phyloP scores from a whole-genome alignment of 2,329 filamentous ascomycete species.

The Coniochaeta hoffmannii region DNA sequence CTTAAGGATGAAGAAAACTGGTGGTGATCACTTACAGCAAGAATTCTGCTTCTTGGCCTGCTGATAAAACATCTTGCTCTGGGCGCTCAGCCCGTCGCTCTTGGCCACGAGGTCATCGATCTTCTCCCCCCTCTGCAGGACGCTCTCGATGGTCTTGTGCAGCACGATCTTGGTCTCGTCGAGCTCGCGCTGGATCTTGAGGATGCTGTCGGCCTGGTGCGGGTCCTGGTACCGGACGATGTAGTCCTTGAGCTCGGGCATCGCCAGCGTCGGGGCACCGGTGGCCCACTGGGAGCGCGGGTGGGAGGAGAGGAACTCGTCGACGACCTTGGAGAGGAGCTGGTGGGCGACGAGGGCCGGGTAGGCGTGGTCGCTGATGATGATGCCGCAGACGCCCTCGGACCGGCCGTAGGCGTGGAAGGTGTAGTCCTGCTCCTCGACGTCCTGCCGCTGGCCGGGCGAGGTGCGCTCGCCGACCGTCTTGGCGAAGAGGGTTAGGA shows the following conservation, averaged over 20 bases:
- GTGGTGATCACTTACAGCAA: conserved; percentile 55
- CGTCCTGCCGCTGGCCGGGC: conserved; percentile 70
- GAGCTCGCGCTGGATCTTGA: conserved; percentile 90
- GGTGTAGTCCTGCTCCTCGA: conserved; percentile 71
- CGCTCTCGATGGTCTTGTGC: conserved; percentile 89
- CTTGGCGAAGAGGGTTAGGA: conserved; percentile 78
- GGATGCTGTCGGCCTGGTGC: conserved; percentile 75
- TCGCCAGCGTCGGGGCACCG: conserved; percentile 44
- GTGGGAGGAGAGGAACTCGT: conserved; percentile 75
- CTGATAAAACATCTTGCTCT: conserved; percentile 95
- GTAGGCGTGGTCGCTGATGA: conserved; percentile 65
- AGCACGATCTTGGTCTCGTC: conserved; percentile 96
- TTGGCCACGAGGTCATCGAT: conserved; percentile 88
- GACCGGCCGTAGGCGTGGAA: conserved; percentile 72
- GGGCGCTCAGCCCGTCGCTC: conserved; percentile 78
- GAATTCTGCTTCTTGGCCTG: conserved; percentile 70
- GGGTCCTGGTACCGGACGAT: conserved; percentile 71
- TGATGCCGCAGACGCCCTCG: conserved; percentile 65
- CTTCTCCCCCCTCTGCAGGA: conserved; percentile 85
- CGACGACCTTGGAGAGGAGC: conserved; percentile 73
- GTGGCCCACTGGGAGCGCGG: conserved; percentile 54
- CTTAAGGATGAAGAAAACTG: background rate
- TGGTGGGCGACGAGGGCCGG: conserved; percentile 58
- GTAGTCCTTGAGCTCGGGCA: conserved; percentile 74
- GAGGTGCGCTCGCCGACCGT: conserved; percentile 78